Base-by-base conservation (phyloP, 106 monocot genomes). In the Hemerocallis citrina region DNA sequence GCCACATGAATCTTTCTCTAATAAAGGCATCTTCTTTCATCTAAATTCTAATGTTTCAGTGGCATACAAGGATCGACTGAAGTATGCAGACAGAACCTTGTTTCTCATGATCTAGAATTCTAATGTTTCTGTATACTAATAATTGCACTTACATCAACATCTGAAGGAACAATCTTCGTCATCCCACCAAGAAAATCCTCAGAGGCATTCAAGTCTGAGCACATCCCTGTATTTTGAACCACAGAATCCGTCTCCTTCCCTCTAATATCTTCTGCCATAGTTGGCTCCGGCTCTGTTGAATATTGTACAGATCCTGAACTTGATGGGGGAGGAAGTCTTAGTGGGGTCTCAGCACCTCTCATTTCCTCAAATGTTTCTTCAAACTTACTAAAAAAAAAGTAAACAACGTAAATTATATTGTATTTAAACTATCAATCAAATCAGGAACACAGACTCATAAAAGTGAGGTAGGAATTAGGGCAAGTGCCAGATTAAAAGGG, bases 361-460 rank as follows among this genome's bases (percentile, higher is more conserved):
- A 85, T 74, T 72, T 86, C 90, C 79, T 91, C 96, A 75, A 91
- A 77, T 34, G 81, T 91, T 65, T 83, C 89, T 70, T 96, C 91
- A 55, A 82, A 91, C 77, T 98, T 81, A 77, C 96, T 98, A 33
- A 36, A 13, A 75, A 21, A 13, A 20, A 17, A n/a, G 27, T 25
- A 52, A 65, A 27, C 12, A 33, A 8, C 51, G 47, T 17, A 37
- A n/a, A 1, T 4, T 44, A 16, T 15, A 32, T 35, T 2, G 38
- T 2, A 16, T 38, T 63, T 8, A 21, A 3, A 31, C n/a, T 32
- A 13, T 33, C 2, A 8, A 14, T 24, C 1, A 50, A 35, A 14
- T 33, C 13, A 45, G 14, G 16, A 46, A 34, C 24, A 51, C 23
- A 16, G 0, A 12, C 9, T 23, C 0, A 8, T 50, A 36, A 23